Percentiles rank a stretch among this genome's conserved stretches.
phyloP scores from a whole-genome alignment of 2,329 filamentous ascomycete genomes.

The Fusarium tanahbumbuense region DNA sequence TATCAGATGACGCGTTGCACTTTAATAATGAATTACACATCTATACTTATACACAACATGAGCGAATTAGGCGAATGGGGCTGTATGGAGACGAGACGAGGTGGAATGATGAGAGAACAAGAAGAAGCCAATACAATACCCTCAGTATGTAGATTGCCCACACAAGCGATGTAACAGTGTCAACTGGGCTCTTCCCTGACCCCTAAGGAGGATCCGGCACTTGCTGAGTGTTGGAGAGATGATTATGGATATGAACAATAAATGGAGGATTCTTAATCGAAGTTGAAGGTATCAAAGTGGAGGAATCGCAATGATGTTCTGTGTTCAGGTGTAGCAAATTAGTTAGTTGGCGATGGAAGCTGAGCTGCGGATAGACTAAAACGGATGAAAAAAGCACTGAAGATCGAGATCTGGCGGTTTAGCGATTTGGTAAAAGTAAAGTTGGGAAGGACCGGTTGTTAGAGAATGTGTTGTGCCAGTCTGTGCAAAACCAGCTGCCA shows the following conservation, averaged over 20 bases:
- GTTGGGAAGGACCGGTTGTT: constrained; percentile 16
- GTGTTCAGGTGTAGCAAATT: constrained; percentile 12
- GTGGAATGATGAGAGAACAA: constrained; percentile 24
- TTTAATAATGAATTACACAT: constrained; percentile 11
- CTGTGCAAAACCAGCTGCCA: constrained; percentile 15
- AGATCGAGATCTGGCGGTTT: constrained; percentile 21
- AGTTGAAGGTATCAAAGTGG: neutral
- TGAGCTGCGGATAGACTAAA: constrained; percentile 1
- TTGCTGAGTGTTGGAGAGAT: constrained; percentile 26
- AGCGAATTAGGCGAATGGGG: constrained; percentile 37
- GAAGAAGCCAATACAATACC: neutral
- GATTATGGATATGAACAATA: constrained; percentile 1
- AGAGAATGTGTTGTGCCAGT: constrained; percentile 7
- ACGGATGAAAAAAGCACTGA: constrained; percentile 8
- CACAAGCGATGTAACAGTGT: constrained; percentile 41
- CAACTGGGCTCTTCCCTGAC: constrained; percentile 35
- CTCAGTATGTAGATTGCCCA: constrained; percentile 8
- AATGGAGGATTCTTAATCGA: constrained; percentile 4
- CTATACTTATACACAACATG: constrained; percentile 15
- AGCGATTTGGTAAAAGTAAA: constrained; percentile 1
- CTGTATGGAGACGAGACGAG: constrained; percentile 39
- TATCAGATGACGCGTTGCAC: constrained; percentile 35
- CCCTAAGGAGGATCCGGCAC: constrained; percentile 38
- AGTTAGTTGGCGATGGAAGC: constrained; percentile 1
- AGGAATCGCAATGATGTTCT: constrained; percentile 23